Evolutionary conservation across 208 protist genomes (phyloP).

Genomic region (Crithidia sp.): DNA sequence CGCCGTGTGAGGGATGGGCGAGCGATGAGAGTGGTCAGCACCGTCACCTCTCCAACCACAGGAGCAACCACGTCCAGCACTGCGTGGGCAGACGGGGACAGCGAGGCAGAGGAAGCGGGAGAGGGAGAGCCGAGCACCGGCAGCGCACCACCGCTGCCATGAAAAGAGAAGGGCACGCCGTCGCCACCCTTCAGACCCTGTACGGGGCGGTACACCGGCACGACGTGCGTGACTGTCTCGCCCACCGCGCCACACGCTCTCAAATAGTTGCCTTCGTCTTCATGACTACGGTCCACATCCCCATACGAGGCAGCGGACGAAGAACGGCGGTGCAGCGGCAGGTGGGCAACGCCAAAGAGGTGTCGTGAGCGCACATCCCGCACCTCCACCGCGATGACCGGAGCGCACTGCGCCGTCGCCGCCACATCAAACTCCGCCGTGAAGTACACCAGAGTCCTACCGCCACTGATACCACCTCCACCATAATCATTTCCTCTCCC

Average conservation of each 20-base stretch:
- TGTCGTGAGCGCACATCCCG: constrained; percentile 8
- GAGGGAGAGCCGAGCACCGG: no score
- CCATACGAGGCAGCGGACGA: not conserved
- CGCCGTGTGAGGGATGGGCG: not conserved
- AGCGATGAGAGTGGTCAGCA: constrained; percentile 7
- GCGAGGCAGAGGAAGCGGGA: not conserved
- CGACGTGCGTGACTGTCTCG: constrained; percentile 5
- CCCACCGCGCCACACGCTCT: not conserved
- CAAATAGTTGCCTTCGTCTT: not conserved
- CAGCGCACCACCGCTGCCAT: not conserved
- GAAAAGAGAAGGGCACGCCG: not conserved
- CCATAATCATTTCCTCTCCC: not conserved
- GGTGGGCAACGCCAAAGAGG: constrained; percentile 3
- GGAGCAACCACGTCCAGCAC: not conserved
- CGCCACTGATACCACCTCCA: not conserved
- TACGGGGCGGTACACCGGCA: not conserved
- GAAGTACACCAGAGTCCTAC: not conserved
- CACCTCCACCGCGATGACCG: constrained; percentile 6
- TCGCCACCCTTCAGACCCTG: not conserved
- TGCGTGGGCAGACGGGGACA: not conserved
- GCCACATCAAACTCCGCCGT: constrained; percentile 5
- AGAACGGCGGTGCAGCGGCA: not conserved
- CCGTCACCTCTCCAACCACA: constrained; percentile 6
- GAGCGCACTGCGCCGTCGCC: not conserved
- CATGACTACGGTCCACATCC: not conserved